Base-by-base conservation (phyloP, 2,329 filamentous ascomycete species). In the Myriosclerotinia scirpicola region DNA sequence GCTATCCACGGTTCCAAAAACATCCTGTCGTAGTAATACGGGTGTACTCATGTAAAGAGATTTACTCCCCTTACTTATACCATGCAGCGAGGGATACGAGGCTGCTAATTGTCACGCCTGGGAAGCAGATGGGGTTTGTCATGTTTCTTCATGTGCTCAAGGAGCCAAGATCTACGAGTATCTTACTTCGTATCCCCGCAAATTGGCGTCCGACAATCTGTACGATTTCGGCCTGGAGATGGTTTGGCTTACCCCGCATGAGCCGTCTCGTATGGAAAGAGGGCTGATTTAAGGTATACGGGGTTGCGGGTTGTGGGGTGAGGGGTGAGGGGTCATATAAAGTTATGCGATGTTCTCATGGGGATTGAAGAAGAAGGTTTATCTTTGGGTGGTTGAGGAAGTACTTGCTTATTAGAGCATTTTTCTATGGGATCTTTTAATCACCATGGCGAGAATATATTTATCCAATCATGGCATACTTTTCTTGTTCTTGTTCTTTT, bases 111-210 rank as follows among this genome's bases (percentile, higher is more conserved):
- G 40, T 64, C 40, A 64, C 42, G 30, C 30, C 20, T 12, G 1
- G 15, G n/a, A 26, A 48, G 48, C 40, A 38, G 61, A 55, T 11
- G 56, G 36, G 26, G 17, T 20, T 46, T 46, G 17, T n/a, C 44
- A 17, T n/a, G 20, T n/a, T 15, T 17, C n/a, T 46, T 44, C 30
- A 20, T 15, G 34, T 46, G 38, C 1, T 63, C 17, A 38, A 38
- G 52, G 55, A 50, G 53, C 53, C 62, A 64, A 64, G 62, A 64
- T 53, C n/a, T n/a, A n/a, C n/a, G n/a, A n/a, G 50, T 26, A 5
- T 15, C 9, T 44, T 30, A n/a, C 42, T 30, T 56, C 59, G 59
- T 55, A 44, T 64, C 42, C 50, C 53, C 30, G 22, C 52, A 15
- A 15, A 22, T 44, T 44, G 22, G 38, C 40, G 22, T 56, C 53